phyloP scores from a whole-genome alignment of 768 basidiomycete species.

The Naganishia kalamii region DNA sequence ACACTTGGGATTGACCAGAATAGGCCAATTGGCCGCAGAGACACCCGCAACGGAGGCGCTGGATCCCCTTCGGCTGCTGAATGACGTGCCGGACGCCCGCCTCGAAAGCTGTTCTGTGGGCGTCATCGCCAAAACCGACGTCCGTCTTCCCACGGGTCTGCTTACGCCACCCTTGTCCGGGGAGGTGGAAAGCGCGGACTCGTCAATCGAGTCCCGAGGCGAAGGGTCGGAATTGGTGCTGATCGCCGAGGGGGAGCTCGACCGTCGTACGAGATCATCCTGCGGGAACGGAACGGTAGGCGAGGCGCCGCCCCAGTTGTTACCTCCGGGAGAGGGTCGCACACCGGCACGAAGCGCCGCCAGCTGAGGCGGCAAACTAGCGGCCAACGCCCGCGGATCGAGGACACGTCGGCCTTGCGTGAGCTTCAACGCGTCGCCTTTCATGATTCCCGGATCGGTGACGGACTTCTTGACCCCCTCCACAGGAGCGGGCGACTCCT shows the following conservation, averaged over 20 bases:
- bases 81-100: neutral
- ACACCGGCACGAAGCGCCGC: conserved; percentile 50
- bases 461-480: neutral
- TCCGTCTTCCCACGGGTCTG: neutral
- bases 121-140: conserved; percentile 36
- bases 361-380: conserved; percentile 54
- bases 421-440: neutral
- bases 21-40: conserved; percentile 29
- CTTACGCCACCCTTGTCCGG: conserved; percentile 2
- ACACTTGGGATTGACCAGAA: conserved; percentile 69
- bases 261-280: neutral
- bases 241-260: neutral
- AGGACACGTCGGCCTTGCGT: conserved; percentile 7
- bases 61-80: neutral
- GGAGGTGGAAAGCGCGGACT: neutral
- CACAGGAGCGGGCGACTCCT: neutral
- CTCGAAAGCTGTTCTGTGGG: conserved; percentile 20
- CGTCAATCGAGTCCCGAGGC: neutral
- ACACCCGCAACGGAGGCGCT: neutral
- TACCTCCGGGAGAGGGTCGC: neutral
- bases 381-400: conserved; percentile 49
- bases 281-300: neutral
- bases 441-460: neutral
- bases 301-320: neutral
- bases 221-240: neutral